Conservation (phyloP, 1,284 basidiomycete genomes). For the Naganishia albida region DNA sequence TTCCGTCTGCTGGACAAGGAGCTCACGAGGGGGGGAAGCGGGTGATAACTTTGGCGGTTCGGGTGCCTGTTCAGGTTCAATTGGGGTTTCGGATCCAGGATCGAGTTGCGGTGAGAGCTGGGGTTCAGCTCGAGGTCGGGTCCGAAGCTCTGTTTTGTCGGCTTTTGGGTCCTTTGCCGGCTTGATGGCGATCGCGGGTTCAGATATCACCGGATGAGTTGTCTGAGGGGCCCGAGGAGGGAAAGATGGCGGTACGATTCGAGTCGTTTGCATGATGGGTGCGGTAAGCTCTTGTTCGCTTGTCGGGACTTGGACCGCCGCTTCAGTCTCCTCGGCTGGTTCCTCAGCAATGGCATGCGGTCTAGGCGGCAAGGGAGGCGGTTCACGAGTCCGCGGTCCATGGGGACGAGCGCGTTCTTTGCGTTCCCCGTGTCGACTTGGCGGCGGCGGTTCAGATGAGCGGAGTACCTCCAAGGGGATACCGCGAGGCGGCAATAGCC, state of each 20-base stretch:
- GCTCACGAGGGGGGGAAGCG: background rate
- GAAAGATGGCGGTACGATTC: slow-evolving; percentile 11
- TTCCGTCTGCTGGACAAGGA: background rate
- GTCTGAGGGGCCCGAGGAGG: background rate
- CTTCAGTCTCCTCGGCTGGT: slow-evolving; percentile 8
- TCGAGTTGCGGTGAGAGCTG: too few relatives aligned
- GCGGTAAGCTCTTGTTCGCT: background rate
- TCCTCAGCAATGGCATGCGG: slow-evolving; percentile 27
- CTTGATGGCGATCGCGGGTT: background rate
- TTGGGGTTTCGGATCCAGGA: background rate
- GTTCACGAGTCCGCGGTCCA: slow-evolving; percentile 43
- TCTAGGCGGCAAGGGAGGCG: slow-evolving; percentile 43
- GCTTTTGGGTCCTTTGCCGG: background rate
- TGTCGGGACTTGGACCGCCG: background rate
- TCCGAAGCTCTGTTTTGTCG: too few relatives aligned
- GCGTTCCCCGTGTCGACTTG: slow-evolving; percentile 53
- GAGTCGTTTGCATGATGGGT: background rate
- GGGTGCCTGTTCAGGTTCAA: background rate
- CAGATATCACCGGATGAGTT: background rate
- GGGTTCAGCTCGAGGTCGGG: too few relatives aligned
- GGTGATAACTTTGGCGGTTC: background rate
- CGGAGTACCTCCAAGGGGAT: slow-evolving; percentile 31
- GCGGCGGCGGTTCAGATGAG: slow-evolving; percentile 55
- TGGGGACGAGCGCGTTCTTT: slow-evolving; percentile 45
- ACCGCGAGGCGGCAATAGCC: slow-evolving; percentile 33